Evolutionary conservation across 176 grass and related monocot genomes (phyloP).

Genomic region (Secale cereale): DNA sequence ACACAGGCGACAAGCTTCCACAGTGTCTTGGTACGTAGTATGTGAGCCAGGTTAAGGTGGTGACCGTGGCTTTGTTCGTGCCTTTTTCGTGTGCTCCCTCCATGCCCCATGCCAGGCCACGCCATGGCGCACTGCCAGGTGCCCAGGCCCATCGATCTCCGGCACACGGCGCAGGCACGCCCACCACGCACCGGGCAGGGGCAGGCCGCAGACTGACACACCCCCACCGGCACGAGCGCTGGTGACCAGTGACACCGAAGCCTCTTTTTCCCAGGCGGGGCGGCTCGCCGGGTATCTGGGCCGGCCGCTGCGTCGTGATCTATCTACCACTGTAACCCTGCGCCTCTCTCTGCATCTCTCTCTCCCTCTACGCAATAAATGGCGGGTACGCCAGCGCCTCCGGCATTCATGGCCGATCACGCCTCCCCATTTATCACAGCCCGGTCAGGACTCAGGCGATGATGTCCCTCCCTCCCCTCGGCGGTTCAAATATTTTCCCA

Average conservation of each 20-base stretch:
- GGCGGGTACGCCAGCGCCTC: slow-evolving; percentile 3
- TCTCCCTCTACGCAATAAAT: neutral
- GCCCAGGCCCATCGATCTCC: neutral
- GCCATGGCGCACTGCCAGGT: slow-evolving; percentile 15
- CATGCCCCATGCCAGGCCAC: neutral
- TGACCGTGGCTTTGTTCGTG: neutral
- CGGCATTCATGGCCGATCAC: slow-evolving; percentile 38
- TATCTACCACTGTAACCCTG: neutral
- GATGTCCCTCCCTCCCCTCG: neutral
- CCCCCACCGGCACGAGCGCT: slow-evolving; percentile 17
- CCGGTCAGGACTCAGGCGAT: neutral
- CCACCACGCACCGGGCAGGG: neutral
- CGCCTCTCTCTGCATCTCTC: neutral
- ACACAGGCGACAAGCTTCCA: neutral
- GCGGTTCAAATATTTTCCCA: neutral
- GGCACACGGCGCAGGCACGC: slow-evolving; percentile 34
- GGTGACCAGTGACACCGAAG: slow-evolving; percentile 3
- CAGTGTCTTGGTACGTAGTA: too few relatives aligned
- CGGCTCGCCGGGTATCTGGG: slow-evolving; percentile 9
- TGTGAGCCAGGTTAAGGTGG: slow-evolving; percentile 16
- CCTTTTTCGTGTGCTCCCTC: neutral
- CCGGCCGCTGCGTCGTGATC: slow-evolving; percentile 5
- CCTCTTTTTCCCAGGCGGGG: slow-evolving; percentile 25
- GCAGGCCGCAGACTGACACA: slow-evolving; percentile 9
- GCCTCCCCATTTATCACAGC: slow-evolving; percentile 33